Evolutionary conservation across 495 filamentous ascomycete species (phyloP).

Genomic region (Xylaria sp.): DNA sequence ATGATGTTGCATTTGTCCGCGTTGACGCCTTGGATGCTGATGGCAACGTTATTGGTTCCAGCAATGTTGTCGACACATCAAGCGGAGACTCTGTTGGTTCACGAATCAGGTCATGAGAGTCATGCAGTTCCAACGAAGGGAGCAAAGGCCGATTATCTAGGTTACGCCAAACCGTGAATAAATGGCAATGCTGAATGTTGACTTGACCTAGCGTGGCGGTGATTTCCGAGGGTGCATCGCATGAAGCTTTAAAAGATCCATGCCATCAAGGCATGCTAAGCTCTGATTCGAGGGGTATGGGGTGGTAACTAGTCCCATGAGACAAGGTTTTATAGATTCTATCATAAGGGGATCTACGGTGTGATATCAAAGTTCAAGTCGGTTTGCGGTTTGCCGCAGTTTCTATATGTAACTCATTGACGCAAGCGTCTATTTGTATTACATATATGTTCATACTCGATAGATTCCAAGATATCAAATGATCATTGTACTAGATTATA

Average conservation of each 20-base stretch:
- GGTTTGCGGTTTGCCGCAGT: not conserved
- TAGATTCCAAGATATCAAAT: not conserved
- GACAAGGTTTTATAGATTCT: not conserved
- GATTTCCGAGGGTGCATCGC: not conserved
- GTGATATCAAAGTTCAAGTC: not conserved
- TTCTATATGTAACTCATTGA: constrained; percentile 1
- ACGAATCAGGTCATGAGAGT: constrained; percentile 6
- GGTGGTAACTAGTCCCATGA: not conserved
- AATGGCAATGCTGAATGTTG: not conserved
- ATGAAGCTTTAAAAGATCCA: not conserved
- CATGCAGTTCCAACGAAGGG: not conserved
- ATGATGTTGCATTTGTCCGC: constrained; percentile 25
- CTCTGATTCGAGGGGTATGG: not conserved
- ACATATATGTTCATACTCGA: not conserved
- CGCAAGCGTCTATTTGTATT: not conserved
- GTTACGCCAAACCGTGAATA: not conserved
- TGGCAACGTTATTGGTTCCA: constrained; percentile 31
- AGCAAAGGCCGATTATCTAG: not conserved
- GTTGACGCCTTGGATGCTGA: constrained; percentile 32
- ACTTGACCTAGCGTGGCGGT: not conserved
- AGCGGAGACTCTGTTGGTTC: constrained; percentile 27
- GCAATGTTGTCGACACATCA: constrained; percentile 31
- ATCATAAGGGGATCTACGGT: not conserved
- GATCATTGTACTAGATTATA: no score
- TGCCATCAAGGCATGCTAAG: not conserved